A percentile compares a stretch with the other conserved stretches of the same genome.
These are phyloP conservation scores for Leccinum disarticulatum DNA, from an alignment of 768 basidiomycete species.

Conservation along the genomic window DNA sequence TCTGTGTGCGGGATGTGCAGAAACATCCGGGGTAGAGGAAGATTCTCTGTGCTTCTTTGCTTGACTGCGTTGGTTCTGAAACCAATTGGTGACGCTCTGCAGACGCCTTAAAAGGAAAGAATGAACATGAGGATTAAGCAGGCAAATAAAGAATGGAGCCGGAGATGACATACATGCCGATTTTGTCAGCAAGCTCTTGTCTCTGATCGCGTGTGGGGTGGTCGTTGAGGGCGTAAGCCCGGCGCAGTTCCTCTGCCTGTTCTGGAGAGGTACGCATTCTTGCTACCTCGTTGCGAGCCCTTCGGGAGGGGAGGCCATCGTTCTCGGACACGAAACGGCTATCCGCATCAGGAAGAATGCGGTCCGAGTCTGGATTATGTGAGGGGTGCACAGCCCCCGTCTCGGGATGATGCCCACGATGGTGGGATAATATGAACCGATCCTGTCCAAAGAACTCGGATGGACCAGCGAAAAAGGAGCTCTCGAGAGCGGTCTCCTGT, in stretches of 20 bases:
- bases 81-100: slow-evolving; percentile 84
- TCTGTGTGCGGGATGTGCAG: slow-evolving; percentile 12
- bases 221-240: slow-evolving; percentile 59
- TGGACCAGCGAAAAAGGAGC: slow-evolving; percentile 33
- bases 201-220: slow-evolving; percentile 71
- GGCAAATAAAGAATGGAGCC: slow-evolving; percentile 7
- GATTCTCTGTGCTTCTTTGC: slow-evolving; percentile 66
- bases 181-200: slow-evolving; percentile 60
- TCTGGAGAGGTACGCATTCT: slow-evolving; percentile 62
- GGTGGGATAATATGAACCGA: slow-evolving; percentile 34
- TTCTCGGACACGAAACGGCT: slow-evolving; percentile 54
- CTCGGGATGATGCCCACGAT: slow-evolving; percentile 31
- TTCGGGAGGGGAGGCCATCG: slow-evolving; percentile 35
- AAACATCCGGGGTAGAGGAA: slow-evolving; percentile 23
- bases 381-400: slow-evolving; percentile 24
- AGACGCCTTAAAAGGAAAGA: slow-evolving; percentile 53
- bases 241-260: slow-evolving; percentile 70
- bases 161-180: slow-evolving; percentile 66
- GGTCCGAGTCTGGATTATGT: slow-evolving; percentile 46
- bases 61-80: slow-evolving; percentile 81
- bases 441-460: slow-evolving; percentile 33
- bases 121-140: slow-evolving; percentile 28
- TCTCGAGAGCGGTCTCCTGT: slow-evolving; percentile 25
- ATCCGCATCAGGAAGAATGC: slow-evolving; percentile 50
- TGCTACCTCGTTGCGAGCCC: slow-evolving; percentile 30